Evolutionary conservation across 345 rosid genomes (phyloP).

Genomic region (Populus ilicifolia): DNA sequence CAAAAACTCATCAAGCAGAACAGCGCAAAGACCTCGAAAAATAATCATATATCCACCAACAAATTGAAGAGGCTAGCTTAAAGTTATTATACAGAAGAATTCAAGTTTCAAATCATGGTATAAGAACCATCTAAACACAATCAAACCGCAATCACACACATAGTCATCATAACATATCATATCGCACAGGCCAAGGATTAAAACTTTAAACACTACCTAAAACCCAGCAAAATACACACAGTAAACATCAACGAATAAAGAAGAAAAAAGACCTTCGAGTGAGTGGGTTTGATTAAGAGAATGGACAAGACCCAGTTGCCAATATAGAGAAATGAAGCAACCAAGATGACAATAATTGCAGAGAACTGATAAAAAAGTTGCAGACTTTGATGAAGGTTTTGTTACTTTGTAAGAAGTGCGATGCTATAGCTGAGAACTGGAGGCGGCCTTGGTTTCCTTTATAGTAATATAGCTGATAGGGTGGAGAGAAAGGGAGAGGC

Average conservation of each 20-base stretch:
- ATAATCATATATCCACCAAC: background rate
- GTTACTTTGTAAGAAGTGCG: background rate
- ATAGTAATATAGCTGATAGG: background rate
- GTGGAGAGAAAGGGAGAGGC: background rate
- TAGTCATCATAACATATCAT: background rate
- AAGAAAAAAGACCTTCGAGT: background rate
- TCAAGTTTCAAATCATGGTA: background rate
- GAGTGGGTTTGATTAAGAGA: background rate
- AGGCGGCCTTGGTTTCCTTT: conserved; percentile 14
- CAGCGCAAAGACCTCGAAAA: background rate
- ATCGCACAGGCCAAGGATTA: background rate
- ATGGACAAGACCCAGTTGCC: conserved; percentile 11
- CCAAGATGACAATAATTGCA: conserved; percentile 1
- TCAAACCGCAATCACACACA: background rate
- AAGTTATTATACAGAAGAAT: background rate
- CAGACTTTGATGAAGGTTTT: background rate
- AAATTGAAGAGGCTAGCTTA: background rate
- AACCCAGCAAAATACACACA: background rate
- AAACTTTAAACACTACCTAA: background rate
- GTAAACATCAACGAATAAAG: background rate
- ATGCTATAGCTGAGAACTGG: background rate
- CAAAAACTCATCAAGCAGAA: background rate
- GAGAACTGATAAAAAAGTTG: background rate
- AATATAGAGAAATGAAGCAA: conserved; percentile 4
- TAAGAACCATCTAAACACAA: background rate